Conservation (phyloP, 805 yeast species). For the Candida silvicultrix region DNA sequence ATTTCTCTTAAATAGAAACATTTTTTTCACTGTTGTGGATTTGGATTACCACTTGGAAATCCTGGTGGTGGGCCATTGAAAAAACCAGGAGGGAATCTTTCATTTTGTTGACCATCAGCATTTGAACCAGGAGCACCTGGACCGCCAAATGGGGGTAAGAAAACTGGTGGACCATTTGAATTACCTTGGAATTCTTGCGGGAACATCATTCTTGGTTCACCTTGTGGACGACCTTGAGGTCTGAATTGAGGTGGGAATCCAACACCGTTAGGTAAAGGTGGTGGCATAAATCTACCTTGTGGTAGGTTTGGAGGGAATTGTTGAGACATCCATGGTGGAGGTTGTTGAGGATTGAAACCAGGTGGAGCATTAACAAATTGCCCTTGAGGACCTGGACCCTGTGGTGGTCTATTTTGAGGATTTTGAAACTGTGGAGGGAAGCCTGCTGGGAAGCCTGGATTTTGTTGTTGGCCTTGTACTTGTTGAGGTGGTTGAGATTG, state of each 20-base stretch:
- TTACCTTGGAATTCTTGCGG: not conserved
- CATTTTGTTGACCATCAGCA: not conserved
- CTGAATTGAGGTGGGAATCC: constrained; percentile 7
- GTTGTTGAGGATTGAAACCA: constrained; percentile 12
- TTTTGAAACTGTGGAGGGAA: constrained; percentile 12
- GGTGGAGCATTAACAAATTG: constrained; percentile 7
- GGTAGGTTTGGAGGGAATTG: not conserved
- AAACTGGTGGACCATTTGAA: not conserved
- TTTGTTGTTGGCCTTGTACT: constrained; percentile 3
- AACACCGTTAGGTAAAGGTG: constrained; percentile 7
- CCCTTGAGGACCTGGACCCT: constrained; percentile 4
- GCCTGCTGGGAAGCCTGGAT: constrained; percentile 14
- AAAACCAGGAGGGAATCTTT: constrained; percentile 17
- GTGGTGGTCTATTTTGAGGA: constrained; percentile 13
- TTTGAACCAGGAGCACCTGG: not conserved
- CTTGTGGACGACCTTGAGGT: constrained; percentile 8
- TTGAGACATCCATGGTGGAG: constrained; percentile 9
- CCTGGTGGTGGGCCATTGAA: constrained; percentile 17
- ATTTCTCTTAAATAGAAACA: no score
- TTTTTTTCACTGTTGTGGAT: not conserved
- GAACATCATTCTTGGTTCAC: constrained; percentile 3
- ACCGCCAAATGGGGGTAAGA: not conserved
- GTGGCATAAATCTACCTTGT: constrained; percentile 16
- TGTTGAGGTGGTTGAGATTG: constrained; percentile 6
- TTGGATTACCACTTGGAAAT: not conserved